phyloP scores from a whole-genome alignment of 169 alveolate species.

The Plasmodium gonderi region DNA sequence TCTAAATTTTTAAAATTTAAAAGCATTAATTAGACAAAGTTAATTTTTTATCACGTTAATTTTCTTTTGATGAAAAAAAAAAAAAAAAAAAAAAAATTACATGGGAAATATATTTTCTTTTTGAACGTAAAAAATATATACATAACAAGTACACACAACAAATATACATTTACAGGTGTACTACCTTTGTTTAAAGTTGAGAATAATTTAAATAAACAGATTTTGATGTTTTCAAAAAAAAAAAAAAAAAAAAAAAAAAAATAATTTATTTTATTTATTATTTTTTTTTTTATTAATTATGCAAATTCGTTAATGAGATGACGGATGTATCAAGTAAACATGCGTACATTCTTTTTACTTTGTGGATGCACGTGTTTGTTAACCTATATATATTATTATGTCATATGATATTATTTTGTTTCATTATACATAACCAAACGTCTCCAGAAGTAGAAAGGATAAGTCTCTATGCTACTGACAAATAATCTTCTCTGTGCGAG shows the following conservation, averaged over 20 bases:
- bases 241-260: neutral
- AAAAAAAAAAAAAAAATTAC: conserved; percentile 20
- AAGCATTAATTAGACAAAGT: conserved; percentile 64
- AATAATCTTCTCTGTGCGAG: neutral
- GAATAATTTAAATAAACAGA: neutral
- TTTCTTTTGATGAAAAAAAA: conserved; percentile 15
- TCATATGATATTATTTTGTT: neutral
- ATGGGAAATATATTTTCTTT: conserved; percentile 13
- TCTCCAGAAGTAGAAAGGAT: no score
- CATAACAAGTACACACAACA: neutral
- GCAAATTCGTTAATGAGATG: conserved; percentile 24
- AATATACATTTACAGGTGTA: neutral
- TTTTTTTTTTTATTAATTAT: conserved; percentile 16
- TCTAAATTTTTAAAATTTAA: conserved; percentile 34
- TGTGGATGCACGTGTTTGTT: neutral
- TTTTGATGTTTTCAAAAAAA: neutral
- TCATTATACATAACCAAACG: neutral
- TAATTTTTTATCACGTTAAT: conserved; percentile 21
- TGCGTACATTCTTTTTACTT: neutral
- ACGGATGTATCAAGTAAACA: neutral
- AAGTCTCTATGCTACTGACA: no score
- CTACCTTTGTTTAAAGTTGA: conserved; percentile 4
- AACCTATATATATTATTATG: neutral
- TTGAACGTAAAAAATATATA: neutral
- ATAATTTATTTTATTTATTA: no score